Evolutionary conservation across 805 yeast genomes (phyloP).

Genomic region (Candida berthetii): DNA sequence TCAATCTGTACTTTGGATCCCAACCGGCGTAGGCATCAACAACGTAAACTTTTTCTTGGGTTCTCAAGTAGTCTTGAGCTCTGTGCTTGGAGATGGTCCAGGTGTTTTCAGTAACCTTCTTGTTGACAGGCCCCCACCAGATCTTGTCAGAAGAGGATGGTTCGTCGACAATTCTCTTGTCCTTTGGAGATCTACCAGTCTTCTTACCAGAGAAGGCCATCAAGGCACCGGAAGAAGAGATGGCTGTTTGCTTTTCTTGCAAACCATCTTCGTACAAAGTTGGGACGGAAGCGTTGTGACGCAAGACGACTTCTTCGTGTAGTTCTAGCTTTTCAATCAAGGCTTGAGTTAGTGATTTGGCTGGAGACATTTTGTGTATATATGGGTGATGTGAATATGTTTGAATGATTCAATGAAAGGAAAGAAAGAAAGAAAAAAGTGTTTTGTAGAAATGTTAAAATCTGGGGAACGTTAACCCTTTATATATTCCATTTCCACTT

Average conservation of each 20-base stretch:
- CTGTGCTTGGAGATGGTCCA: slow-evolving; percentile 95
- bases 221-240: slow-evolving; percentile 89
- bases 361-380: slow-evolving; percentile 17
- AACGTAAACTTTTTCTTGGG: slow-evolving; percentile 88
- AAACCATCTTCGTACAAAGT: slow-evolving; percentile 92
- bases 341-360: slow-evolving; percentile 15
- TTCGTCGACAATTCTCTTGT: slow-evolving; percentile 96
- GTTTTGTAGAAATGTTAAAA: too few species aligned
- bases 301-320: slow-evolving; percentile 57
- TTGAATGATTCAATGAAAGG: too few species aligned
- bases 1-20: slow-evolving; percentile 97
- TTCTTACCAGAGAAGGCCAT: slow-evolving; percentile 93
- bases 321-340: slow-evolving; percentile 33
- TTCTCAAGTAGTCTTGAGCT: slow-evolving; percentile 94
- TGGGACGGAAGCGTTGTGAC: slow-evolving; percentile 93
- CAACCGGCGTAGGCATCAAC: slow-evolving; percentile 98
- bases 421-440: too few species aligned
- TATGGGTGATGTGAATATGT: not conserved
- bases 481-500: too few species aligned
- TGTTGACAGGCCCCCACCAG: slow-evolving; percentile 99
- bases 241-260: slow-evolving; percentile 83
- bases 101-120: slow-evolving; percentile 87
- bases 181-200: slow-evolving; percentile 98
- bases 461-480: too few species aligned
- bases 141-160: slow-evolving; percentile 73